These are phyloP conservation scores for Nitzschia sp. DNA, from an alignment of 108 stramenopile genomes.

Conservation along the genomic window DNA sequence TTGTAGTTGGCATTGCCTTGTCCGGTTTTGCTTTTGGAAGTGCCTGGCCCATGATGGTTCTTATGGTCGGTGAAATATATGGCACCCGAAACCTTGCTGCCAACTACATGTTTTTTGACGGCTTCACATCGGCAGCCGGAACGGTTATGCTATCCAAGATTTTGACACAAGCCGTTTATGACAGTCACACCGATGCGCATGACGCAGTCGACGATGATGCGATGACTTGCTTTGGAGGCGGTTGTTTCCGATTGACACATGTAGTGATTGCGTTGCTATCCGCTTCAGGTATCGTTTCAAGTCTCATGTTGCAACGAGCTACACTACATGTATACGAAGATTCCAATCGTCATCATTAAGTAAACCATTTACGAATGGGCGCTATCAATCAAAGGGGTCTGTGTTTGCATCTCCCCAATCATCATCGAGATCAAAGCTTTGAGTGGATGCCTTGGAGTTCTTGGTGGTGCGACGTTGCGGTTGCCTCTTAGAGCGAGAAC, in stretches of 20 bases:
- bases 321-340: slow-evolving; percentile 29
- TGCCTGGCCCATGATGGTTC: slow-evolving; percentile 83
- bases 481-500: slow-evolving; percentile 1
- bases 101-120: slow-evolving; percentile 88
- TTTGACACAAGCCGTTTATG: slow-evolving; percentile 74
- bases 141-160: slow-evolving; percentile 73
- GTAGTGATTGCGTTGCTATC: slow-evolving; percentile 50
- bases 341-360: neutral
- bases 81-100: slow-evolving; percentile 69
- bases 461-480: no score
- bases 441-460: neutral
- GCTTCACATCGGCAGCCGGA: slow-evolving; percentile 77
- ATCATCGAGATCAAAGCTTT: slow-evolving; percentile 23
- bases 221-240: slow-evolving; percentile 54
- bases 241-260: slow-evolving; percentile 64
- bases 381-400: neutral
- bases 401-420: slow-evolving; percentile 25
- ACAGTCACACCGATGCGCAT: slow-evolving; percentile 56
- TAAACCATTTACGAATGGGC: neutral
- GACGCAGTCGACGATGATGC: slow-evolving; percentile 19
- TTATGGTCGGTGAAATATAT: slow-evolving; percentile 72
- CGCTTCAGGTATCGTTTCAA: slow-evolving; percentile 48
- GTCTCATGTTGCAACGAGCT: slow-evolving; percentile 33
- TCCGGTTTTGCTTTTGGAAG: slow-evolving; percentile 81
- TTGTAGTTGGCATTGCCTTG: slow-evolving; percentile 70